A percentile compares a stretch with the other conserved stretches of the same genome.
Conservation (phyloP, 2,329 filamentous ascomycete species). For the Teratosphaeria destructans region DNA sequence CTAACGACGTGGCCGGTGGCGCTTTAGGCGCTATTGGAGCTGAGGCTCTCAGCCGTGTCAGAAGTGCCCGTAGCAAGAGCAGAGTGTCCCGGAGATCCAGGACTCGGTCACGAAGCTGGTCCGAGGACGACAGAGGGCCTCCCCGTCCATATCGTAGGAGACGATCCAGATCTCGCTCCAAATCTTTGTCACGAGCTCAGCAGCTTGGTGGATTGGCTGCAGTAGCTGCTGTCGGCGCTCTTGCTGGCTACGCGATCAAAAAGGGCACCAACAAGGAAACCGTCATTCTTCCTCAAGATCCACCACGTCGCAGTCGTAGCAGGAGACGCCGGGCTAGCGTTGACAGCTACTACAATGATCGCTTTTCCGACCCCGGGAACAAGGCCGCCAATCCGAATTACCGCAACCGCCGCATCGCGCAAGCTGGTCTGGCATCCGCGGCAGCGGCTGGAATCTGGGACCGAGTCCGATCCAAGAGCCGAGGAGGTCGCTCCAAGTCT, state of each 20-base stretch:
- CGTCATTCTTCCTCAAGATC: conserved; percentile 31
- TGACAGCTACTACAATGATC: conserved; percentile 17
- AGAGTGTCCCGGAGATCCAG: conserved; percentile 14
- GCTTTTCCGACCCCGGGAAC: conserved; percentile 9
- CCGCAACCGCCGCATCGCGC: conserved; percentile 49
- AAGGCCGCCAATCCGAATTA: conserved; percentile 36
- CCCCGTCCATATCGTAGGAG: conserved; percentile 23
- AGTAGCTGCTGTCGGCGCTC: conserved; percentile 49
- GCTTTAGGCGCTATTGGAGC: conserved; percentile 52
- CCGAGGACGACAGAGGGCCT: conserved; percentile 13
- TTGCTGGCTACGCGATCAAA: conserved; percentile 44
- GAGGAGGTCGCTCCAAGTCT: conserved; percentile 36
- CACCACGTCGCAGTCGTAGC: conserved; percentile 32
- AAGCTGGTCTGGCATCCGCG: conserved; percentile 52
- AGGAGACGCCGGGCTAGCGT: conserved; percentile 32
- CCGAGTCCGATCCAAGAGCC: conserved; percentile 47
- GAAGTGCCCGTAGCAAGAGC: conserved; percentile 25
- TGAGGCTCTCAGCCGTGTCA: conserved; percentile 44
- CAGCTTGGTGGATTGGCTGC: conserved; percentile 50
- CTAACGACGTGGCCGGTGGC: conserved; percentile 48
- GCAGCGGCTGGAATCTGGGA: conserved; percentile 53
- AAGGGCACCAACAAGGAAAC: conserved; percentile 40
- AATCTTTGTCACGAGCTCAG: conserved; percentile 34
- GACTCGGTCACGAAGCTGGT: conserved; percentile 5
- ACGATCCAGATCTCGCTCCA: conserved; percentile 33